Conservation (phyloP, 352 stramenopile genomes). For the Nothophytophthora sp. region DNA sequence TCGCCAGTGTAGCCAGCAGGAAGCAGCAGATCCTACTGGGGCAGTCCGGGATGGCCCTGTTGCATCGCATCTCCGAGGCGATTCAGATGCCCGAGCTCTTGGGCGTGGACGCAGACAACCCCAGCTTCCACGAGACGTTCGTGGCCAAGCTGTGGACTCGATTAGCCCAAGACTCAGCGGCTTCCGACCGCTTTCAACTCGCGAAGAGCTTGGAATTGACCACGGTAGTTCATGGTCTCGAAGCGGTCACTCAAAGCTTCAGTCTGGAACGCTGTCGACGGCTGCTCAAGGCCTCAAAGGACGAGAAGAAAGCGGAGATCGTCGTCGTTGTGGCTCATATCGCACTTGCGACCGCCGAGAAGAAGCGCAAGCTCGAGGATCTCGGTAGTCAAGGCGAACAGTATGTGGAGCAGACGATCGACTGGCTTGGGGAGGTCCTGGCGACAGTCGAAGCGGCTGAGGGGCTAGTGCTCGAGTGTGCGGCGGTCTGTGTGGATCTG, state of each 20-base stretch:
- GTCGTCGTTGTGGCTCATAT: conserved; percentile 15
- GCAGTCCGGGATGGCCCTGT: conserved; percentile 33
- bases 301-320: conserved; percentile 8
- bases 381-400: background rate
- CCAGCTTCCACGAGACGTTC: conserved; percentile 2
- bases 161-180: background rate
- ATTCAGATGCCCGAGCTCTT: conserved; percentile 35
- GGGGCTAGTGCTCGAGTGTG: conserved; percentile 13
- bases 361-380: conserved; percentile 1
- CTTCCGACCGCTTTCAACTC: conserved; percentile 15
- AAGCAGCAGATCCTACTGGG: conserved; percentile 34
- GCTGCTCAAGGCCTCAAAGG: conserved; percentile 7
- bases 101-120: conserved; percentile 7
- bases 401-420: conserved; percentile 15
- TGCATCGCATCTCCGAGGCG: conserved; percentile 32
- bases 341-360: conserved; percentile 4
- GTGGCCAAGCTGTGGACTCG: conserved; percentile 5
- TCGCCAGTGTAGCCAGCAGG: conserved; percentile 18
- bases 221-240: conserved; percentile 12
- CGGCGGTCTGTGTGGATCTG: conserved; percentile 18
- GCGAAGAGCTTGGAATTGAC: conserved; percentile 31
- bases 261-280: conserved; percentile 20
- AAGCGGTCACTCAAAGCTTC: conserved; percentile 15
- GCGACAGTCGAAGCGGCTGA: conserved; percentile 4
- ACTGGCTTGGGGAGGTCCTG: conserved; percentile 28